Evolutionary conservation across 2,329 filamentous ascomycete genomes (phyloP).

Genomic region (Incumbomyces lentus): DNA sequence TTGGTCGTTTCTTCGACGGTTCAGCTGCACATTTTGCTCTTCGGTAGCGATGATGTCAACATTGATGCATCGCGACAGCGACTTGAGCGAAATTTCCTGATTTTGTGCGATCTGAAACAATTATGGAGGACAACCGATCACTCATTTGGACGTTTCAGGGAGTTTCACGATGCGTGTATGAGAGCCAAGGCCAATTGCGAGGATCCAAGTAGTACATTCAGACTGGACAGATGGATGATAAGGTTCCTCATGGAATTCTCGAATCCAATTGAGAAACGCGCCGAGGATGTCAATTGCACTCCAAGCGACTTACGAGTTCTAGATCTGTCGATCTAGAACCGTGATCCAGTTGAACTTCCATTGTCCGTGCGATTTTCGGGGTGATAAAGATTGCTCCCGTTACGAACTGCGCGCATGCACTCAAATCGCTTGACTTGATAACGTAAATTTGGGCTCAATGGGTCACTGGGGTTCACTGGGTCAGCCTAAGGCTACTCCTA

Average conservation of each 20-base stretch:
- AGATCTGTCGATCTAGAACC: too few species aligned
- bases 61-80: conserved; percentile 27
- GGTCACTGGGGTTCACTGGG: too few species aligned
- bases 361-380: background rate
- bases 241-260: conserved; percentile 24
- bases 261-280: conserved; percentile 10
- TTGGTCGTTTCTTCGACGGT: conserved; percentile 39
- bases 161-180: conserved; percentile 35
- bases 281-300: too few species aligned
- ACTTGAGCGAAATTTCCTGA: conserved; percentile 37
- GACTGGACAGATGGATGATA: conserved; percentile 35
- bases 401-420: too few species aligned
- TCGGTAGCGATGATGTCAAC: conserved; percentile 28
- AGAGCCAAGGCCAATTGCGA: conserved; percentile 22
- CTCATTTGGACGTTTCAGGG: conserved; percentile 29
- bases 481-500: too few species aligned
- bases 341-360: conserved; percentile 10
- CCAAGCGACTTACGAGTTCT: too few species aligned
- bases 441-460: too few species aligned
- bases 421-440: too few species aligned
- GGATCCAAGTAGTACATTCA: conserved; percentile 23
- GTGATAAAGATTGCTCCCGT: too few species aligned
- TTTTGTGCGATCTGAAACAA: conserved; percentile 31
- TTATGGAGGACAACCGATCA: conserved; percentile 33
- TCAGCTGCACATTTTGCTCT: conserved; percentile 38